A percentile compares a stretch with the other conserved stretches of the same genome.
Conservation (phyloP, 352 stramenopile species). For the Pythium brachiatum region DNA sequence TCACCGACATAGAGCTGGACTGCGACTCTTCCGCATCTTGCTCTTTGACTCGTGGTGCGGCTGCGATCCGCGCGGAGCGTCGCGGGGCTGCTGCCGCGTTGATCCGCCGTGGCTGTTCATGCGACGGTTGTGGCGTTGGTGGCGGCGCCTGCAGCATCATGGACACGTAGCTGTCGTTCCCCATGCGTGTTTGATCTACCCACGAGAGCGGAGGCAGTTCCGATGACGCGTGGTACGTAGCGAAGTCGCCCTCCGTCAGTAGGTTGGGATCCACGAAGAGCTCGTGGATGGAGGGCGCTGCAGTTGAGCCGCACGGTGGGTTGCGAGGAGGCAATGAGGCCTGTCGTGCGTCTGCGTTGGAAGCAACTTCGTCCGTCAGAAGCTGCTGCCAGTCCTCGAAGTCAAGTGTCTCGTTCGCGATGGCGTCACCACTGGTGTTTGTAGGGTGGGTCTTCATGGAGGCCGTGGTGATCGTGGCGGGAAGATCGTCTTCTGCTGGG, state of each 20-base stretch:
- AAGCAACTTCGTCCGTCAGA: not conserved
- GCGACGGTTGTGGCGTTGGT: not conserved
- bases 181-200: not conserved
- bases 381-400: not conserved
- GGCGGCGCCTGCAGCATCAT: not conserved
- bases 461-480: not conserved
- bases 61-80: constrained; percentile 9
- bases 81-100: not conserved
- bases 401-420: not conserved
- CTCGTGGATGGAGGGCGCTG: not conserved
- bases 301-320: not conserved
- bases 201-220: not conserved
- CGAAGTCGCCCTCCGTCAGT: not conserved
- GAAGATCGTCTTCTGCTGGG: not conserved
- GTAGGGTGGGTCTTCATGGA: not conserved
- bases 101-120: not conserved
- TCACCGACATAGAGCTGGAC: not conserved
- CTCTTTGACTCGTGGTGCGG: constrained; percentile 6
- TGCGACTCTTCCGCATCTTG: not conserved
- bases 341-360: not conserved
- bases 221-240: not conserved
- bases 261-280: not conserved
- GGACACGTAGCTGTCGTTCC: constrained; percentile 7
- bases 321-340: not conserved
- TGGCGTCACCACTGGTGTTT: not conserved